Conservation (phyloP, 805 yeast genomes). For the Barnettozyma salicaria region DNA sequence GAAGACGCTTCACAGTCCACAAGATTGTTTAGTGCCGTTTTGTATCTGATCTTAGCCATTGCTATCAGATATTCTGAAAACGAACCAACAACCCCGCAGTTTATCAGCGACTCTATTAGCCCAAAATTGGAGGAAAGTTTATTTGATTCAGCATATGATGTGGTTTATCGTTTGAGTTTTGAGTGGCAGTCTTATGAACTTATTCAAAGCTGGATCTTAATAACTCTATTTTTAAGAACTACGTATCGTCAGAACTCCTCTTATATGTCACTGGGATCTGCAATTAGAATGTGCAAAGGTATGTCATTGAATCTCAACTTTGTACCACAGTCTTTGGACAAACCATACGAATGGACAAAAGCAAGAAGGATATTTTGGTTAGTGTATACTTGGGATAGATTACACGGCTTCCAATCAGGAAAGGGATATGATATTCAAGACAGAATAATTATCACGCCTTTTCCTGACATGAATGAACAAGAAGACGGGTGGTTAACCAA, state of each 20-base stretch:
- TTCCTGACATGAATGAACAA: conserved; percentile 23
- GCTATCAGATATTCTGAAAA: conserved; percentile 47
- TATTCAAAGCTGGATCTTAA: conserved; percentile 44
- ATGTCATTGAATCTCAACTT: conserved; percentile 36
- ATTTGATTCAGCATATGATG: conserved; percentile 35
- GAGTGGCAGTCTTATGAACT: conserved; percentile 50
- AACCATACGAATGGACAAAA: conserved; percentile 36
- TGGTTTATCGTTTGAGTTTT: conserved; percentile 35
- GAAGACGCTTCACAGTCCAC: conserved; percentile 24
- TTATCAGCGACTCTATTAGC: conserved; percentile 17
- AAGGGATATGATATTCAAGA: conserved; percentile 34
- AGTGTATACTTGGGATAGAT: conserved; percentile 47
- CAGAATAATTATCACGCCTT: conserved; percentile 30
- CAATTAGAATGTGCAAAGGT: conserved; percentile 38
- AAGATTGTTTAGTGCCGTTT: conserved; percentile 46
- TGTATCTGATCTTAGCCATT: conserved; percentile 43
- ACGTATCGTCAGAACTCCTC: conserved; percentile 40
- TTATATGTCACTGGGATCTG: conserved; percentile 37
- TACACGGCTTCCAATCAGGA: conserved; percentile 49
- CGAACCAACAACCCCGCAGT: conserved; percentile 9
- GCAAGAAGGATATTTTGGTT: conserved; percentile 50
- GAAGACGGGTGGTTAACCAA: conserved; percentile 41
- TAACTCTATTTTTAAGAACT: conserved; percentile 38
- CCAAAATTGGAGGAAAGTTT: conserved; percentile 35
- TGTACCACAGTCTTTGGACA: conserved; percentile 23